A percentile compares a stretch with the other conserved stretches of the same genome.
phyloP scores from a whole-genome alignment of 2,329 filamentous ascomycete species.

The Epichloe amarillans region DNA sequence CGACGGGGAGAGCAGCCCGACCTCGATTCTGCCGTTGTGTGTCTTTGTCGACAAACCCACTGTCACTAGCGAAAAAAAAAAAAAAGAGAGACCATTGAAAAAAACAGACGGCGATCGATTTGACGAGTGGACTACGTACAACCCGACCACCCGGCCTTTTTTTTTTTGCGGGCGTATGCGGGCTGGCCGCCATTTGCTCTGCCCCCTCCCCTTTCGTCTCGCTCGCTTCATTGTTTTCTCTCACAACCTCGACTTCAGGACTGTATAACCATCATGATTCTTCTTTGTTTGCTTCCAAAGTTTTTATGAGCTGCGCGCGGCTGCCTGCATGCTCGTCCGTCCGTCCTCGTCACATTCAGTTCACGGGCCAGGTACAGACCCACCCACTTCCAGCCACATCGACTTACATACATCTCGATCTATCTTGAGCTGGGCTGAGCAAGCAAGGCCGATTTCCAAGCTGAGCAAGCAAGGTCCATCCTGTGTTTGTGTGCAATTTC shows the following conservation, averaged over 20 bases:
- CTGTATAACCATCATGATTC: neutral
- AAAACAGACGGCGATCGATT: neutral
- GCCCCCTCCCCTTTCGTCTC: neutral
- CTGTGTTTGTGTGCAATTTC: neutral
- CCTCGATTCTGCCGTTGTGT: neutral
- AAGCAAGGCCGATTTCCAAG: neutral
- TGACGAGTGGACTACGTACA: neutral
- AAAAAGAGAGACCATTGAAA: neutral
- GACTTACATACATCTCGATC: neutral
- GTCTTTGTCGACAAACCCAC: neutral
- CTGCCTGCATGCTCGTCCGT: neutral
- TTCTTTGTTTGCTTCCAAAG: neutral
- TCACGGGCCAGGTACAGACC: neutral
- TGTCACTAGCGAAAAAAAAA: neutral
- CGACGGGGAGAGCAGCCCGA: slow-evolving; percentile 1
- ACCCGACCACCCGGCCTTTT: neutral
- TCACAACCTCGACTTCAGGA: neutral
- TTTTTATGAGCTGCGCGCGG: neutral
- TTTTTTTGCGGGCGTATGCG: neutral
- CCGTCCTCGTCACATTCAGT: neutral
- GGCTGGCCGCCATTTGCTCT: slow-evolving; percentile 1
- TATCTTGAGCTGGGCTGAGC: neutral
- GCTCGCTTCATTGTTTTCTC: neutral
- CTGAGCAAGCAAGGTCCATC: neutral
- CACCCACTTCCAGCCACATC: slow-evolving; percentile 6